Base-by-base conservation (phyloP, 108 stramenopile genomes). In the Nitzschia putrida region DNA sequence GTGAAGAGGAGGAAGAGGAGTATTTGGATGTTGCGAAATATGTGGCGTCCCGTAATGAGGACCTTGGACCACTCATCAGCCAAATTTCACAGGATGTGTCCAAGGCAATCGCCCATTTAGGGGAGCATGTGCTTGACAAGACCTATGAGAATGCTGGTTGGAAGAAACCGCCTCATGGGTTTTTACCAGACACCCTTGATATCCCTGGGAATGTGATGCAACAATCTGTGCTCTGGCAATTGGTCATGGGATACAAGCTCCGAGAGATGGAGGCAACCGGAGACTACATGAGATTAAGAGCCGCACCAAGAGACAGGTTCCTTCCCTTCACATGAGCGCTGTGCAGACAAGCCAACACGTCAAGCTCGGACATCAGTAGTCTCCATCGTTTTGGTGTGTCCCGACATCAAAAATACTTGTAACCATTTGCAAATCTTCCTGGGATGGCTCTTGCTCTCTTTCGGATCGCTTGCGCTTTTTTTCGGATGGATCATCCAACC, bases 211-310 rank as follows among this genome's bases (percentile, higher is more conserved):
- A 87, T 7, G 95, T 92, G 0, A 69, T 95, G 66, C 88, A 91
- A 64, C 95, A 93, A 58, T 74, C 93, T 40, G 88, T 90, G 0
- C 69, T 95, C 13, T 96, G 95, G 95, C 95, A 96, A 78, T 73
- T 96, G 44, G 89, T 96, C 3, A 64, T 94, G 44, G 95, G 95
- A 16, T 96, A 96, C 71, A 66, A 83, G 67, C 74, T 96, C 52
- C 84, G 95, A 47, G 95, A 96, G 78, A 85, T 80, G 13, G 95
- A 96, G 61, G 95, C 92, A 14, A 88, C 76, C 18, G 95, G 92
- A 1, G 92, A 94, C 10, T 95, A 91, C 77, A 72, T 78, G 60
- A 83, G 81, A 61, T 81, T 92, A 2, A 34, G 4, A 34, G 29
- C 29, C 29, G 29, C 29, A 34, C 29, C 29, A 34, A 34, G 29